Percentiles rank a stretch among this genome's conserved stretches.
Conservation (phyloP, 2,329 filamentous ascomycete genomes). For the Fusarium ambrosium region DNA sequence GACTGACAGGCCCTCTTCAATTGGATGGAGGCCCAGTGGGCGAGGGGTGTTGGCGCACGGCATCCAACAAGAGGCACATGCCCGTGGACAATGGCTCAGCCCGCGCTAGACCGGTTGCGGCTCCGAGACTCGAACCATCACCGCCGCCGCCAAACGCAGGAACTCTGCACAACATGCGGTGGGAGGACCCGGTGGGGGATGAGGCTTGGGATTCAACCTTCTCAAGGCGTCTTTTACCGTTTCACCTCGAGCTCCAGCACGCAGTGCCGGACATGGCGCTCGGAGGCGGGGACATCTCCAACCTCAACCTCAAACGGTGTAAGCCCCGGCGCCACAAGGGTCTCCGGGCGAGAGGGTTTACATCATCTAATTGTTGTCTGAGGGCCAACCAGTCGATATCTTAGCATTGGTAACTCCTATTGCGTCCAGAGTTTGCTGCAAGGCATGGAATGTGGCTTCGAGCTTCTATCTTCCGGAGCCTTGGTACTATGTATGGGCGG, state of each 20-base stretch:
- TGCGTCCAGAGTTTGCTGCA: conserved; percentile 10
- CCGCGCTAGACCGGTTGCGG: conserved; percentile 38
- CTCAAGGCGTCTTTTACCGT: conserved; percentile 39
- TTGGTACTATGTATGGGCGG: conserved; percentile 18
- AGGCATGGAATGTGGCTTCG: conserved; percentile 8
- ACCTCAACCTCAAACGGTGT: conserved; percentile 41
- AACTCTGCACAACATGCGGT: conserved; percentile 43
- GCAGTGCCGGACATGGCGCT: conserved; percentile 29
- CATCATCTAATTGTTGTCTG: conserved; percentile 7
- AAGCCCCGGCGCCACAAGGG: conserved; percentile 39
- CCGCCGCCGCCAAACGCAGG: conserved; percentile 39
- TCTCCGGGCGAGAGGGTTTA: conserved; percentile 20
- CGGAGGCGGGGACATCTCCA: conserved; percentile 31
- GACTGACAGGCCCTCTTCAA: conserved; percentile 24
- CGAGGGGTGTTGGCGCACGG: conserved; percentile 26
- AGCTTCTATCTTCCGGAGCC: conserved; percentile 14
- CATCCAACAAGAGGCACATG: conserved; percentile 40
- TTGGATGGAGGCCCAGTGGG: neutral
- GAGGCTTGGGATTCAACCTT: conserved; percentile 39
- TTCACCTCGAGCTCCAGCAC: conserved; percentile 27
- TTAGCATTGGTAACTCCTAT: conserved; percentile 13
- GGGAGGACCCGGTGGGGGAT: conserved; percentile 26
- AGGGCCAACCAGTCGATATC: conserved; percentile 12
- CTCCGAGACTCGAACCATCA: conserved; percentile 35
- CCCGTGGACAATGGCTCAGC: conserved; percentile 40